Base-by-base conservation (phyloP, 1,284 basidiomycete species). In the Anthracocystis setariae region DNA sequence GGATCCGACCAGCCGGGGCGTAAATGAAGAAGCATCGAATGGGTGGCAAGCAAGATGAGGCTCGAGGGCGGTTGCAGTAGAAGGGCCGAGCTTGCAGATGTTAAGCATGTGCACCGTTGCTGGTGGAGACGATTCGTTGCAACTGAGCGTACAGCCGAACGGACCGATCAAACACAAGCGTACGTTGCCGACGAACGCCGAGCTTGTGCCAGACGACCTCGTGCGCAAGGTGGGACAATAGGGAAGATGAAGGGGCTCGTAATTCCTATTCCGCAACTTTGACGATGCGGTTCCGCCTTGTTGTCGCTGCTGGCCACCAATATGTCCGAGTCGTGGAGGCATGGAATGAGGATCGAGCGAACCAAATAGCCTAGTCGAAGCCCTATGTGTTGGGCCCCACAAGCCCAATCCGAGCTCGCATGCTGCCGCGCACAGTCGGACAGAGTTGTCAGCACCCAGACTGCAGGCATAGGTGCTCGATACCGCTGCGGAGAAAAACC, bases 111-210 rank as follows among this genome's bases (percentile, higher is more conserved):
- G 44, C 27, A 46, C 24, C n/a, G 12, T 55, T 39, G 42, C 56
- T 51, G 56, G 56, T 58, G 56, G 56, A 20, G 32, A 38, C 45
- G 44, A 21, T 39, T 8, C 25, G 44, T 55, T 55, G 52, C 29
- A 29, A 7, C 29, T 7, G 12, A 54, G 24, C 46, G 23, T 29
- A 12, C 29, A 29, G 29, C 12, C 12, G 29, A 12, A 29, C 29
- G 29, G 5, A 29, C 5, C 12, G 29, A 5, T 29, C 5, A 29
- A 12, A 12, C 29, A 29, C 29, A 29, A 29, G 29, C 29, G 29
- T 29, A 29, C 40, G 40, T 7, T 42, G 7, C 40, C 40, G 40
- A 42, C 20, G 10, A 24, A 20, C 10, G 10, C n/a, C 40, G 40
- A 42, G 40, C 18, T 12, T 18, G 15, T 29, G 29, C 29, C 5